These are phyloP conservation scores for Colletotrichum eremochloae DNA, from an alignment of 2,329 filamentous ascomycete genomes.

Conservation along the genomic window DNA sequence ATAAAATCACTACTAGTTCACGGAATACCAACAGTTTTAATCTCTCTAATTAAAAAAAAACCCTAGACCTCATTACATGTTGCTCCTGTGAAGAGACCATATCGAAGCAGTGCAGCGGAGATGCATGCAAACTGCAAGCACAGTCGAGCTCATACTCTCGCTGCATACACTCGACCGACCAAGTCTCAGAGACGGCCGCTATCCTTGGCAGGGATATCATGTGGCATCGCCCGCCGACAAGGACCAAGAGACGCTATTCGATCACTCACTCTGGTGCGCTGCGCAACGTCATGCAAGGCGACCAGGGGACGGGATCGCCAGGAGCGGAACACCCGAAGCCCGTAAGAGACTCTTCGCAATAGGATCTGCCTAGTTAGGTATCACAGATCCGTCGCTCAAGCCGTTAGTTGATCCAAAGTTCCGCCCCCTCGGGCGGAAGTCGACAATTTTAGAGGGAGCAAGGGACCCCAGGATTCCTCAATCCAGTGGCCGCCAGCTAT, in stretches of 20 bases:
- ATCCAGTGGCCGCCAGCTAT: not conserved
- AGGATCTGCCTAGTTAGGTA: not conserved
- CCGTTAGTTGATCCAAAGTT: not conserved
- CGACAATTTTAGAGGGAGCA: too few species aligned
- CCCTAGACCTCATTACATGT: not conserved
- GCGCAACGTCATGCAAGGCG: not conserved
- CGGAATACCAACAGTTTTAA: not conserved
- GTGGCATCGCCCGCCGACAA: not conserved
- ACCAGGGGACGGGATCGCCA: not conserved
- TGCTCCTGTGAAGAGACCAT: not conserved
- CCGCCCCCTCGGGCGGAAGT: not conserved
- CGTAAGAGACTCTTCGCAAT: not conserved
- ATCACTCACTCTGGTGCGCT: not conserved
- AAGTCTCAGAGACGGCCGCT: not conserved
- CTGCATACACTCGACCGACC: not conserved
- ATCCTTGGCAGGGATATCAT: not conserved
- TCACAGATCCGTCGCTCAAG: not conserved
- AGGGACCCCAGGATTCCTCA: not conserved
- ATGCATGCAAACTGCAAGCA: not conserved
- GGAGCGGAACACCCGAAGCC: not conserved
- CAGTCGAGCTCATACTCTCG: not conserved
- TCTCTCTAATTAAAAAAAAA: not conserved
- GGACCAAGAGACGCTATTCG: too few species aligned
- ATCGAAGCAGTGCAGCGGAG: not conserved
- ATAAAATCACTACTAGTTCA: not conserved